A percentile compares a stretch with the other conserved stretches of the same genome.
phyloP scores from a whole-genome alignment of 148 eudicot genomes.

The Selenicereus undatus region DNA sequence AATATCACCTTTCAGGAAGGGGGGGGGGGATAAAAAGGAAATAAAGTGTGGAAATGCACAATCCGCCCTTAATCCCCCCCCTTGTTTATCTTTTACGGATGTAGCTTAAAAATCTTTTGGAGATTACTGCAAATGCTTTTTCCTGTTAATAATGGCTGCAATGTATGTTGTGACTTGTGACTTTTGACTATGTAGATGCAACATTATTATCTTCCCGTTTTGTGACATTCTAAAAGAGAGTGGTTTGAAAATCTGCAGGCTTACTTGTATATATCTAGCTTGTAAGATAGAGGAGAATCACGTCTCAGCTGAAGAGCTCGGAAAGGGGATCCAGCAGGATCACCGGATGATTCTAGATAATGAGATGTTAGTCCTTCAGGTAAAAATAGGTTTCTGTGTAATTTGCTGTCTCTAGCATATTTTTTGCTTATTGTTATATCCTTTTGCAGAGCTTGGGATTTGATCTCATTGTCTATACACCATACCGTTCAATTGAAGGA shows the following conservation, averaged over 20 bases:
- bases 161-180: neutral
- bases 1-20: neutral
- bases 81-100: neutral
- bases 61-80: neutral
- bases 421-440: slow-evolving; percentile 14
- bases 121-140: neutral
- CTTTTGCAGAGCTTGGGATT: slow-evolving; percentile 83
- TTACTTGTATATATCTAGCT: slow-evolving; percentile 93
- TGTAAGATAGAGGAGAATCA: slow-evolving; percentile 99
- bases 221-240: neutral
- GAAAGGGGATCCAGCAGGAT: slow-evolving; percentile 81
- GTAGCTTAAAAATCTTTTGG: neutral
- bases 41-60: neutral
- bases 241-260: slow-evolving; percentile 42
- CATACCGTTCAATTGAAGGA: slow-evolving; percentile 87
- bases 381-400: slow-evolving; percentile 15
- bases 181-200: neutral
- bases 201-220: neutral
- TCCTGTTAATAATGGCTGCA: neutral
- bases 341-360: slow-evolving; percentile 83
- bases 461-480: slow-evolving; percentile 93
- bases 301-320: slow-evolving; percentile 98
- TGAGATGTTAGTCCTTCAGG: slow-evolving; percentile 99
- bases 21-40: neutral
- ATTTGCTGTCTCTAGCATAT: slow-evolving; percentile 8